Base-by-base conservation (phyloP, 306 rosid genomes). In the Rosa multiflora region DNA sequence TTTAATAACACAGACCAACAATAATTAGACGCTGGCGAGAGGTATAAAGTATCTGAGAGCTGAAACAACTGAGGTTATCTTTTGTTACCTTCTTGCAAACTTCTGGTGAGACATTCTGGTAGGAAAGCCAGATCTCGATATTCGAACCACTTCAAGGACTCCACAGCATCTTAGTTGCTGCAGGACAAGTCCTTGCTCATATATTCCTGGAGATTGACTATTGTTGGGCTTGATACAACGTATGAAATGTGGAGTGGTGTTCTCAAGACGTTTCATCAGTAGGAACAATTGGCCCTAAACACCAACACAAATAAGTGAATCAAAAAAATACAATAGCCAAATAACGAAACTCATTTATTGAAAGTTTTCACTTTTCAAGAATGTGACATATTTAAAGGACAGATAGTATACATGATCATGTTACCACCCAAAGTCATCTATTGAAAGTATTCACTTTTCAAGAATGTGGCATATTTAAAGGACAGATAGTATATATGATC, bases 91-190 rank as follows among this genome's bases (percentile, higher is more conserved):
- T 88, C 89, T 88, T 20, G 98, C 91, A 91, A 96, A 96, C 88
- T 96, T 93, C 82, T 89, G 90, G 87, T 96, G 99, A 5, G 98
- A 83, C 94, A 96, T 90, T 81, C 99, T 89, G 26, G 97, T 96
- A n/a, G 99, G 99, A 86, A 96, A 96, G 74, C 99, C 99, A 13
- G 98, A 92, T 80, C 97, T 88, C 72, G 99, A 96, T 86, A 96
- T 96, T 39, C 99, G 90, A 74, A 96, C 99, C 72, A 96, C 99
- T 87, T 96, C 99, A 79, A 96, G 87, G 74, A 96, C 99, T 72
- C 99, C 99, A 76, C 99, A 96, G 83, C 99, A 96, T 88, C 93
- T 91, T 81, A 96, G 83, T 85, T 96, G 99, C 88, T 91, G 99
- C 67, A 96, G 87, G 67, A 96, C 99, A 75, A 96, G 99, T 47